These are phyloP conservation scores for Metschnikowia cubensis DNA, from an alignment of 805 yeast genomes.

Conservation along the genomic window DNA sequence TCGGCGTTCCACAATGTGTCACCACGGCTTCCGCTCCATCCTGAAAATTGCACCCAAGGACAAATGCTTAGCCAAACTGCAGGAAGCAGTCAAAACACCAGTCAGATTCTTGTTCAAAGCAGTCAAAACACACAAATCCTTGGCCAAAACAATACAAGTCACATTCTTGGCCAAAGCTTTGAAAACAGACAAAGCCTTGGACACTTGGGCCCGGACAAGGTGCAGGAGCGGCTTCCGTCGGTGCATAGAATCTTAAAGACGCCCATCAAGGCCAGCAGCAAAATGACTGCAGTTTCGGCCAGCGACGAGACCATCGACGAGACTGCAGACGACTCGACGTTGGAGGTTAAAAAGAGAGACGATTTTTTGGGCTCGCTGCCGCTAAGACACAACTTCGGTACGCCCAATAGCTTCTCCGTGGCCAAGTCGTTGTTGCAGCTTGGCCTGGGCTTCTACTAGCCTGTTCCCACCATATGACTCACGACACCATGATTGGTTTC, in stretches of 20 bases:
- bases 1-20: constrained; percentile 28
- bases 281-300: constrained; percentile 17
- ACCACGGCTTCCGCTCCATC: constrained; percentile 10
- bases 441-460: constrained; percentile 28
- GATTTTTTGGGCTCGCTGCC: constrained; percentile 36
- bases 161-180: not conserved
- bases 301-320: constrained; percentile 25
- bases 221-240: constrained; percentile 27
- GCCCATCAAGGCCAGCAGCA: constrained; percentile 34
- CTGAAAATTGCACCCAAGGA: too few relatives aligned
- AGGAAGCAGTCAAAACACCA: too few relatives aligned
- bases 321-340: constrained; percentile 15
- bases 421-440: constrained; percentile 44
- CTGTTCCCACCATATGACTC: not conserved
- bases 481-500: not conserved
- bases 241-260: constrained; percentile 43
- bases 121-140: too few relatives aligned
- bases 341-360: constrained; percentile 14
- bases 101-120: too few relatives aligned
- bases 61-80: too few relatives aligned
- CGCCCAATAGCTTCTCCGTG: constrained; percentile 43
- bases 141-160: not conserved
- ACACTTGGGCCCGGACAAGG: too few relatives aligned
- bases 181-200: too few relatives aligned
- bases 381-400: constrained; percentile 30